Evolutionary conservation across 2,329 filamentous ascomycete genomes (phyloP), one percentile per base, ranked within the genome.

Genomic region (Penicillium corylophilum): DNA sequence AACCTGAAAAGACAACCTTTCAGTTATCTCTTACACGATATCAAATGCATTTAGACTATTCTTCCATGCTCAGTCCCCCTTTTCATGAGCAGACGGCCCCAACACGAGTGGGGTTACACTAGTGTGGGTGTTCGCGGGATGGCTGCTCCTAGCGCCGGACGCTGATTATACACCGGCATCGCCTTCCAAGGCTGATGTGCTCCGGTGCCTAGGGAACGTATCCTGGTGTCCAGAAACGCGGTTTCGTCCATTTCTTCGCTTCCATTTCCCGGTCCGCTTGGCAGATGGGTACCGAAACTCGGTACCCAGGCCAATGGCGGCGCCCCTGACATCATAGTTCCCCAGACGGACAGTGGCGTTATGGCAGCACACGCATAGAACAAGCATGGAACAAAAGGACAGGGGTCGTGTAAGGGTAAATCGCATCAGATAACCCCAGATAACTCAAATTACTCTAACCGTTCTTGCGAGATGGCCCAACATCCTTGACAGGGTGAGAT

Each of bases 261-360:
- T 35, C 31, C 31, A 16, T 16, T 35, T 33, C 29, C 29, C n/a
- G n/a, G 10, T 18, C 13, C 18, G 35, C 35, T 12, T 12, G 9
- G 35, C 10, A 13, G 12, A 4, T 10, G 35, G 35, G 35, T 12
- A 18, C 33, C 16, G 33, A 35, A 16, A 8, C 6, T 9, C 18
- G 16, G 33, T 20, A 9, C 26, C 9, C 38, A 15, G 15, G 13
- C 9, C 6, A 15, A 40, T 15, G 38, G 38, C 38, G 12, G 26
- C 48, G 35, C 42, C 48, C 31, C 48, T 46, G 48, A 50, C 43
- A 50, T 50, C 48, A 50, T 41, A 36, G 39, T 28, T 22, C 41
- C 36, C 13, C 24, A 6, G 41, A 15, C n/a, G 24, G 31, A 26
- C 28, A 29, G 24, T 44, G 9, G 16, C 35, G 35, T 10, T 12